Base-by-base conservation (phyloP, 768 basidiomycete genomes). In the Tylopilus intermedius region DNA sequence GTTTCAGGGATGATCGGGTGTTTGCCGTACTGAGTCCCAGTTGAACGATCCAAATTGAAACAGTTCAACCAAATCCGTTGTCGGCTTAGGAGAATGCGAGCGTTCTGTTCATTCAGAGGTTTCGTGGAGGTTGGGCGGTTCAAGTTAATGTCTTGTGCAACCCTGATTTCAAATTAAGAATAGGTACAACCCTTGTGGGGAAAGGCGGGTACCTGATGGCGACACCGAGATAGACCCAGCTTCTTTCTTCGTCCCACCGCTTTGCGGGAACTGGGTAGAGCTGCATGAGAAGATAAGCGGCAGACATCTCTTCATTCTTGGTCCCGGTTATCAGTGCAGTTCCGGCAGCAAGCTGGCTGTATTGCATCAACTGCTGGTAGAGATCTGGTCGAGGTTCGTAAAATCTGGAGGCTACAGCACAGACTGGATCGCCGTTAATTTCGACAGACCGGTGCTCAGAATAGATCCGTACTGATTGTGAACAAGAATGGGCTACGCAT, bases 41-140 rank as follows among this genome's bases (percentile, higher is more conserved):
- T 86, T 5, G 91, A 94, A 22, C 91, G 84, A 67, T 97, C 94
- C 39, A 95, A 73, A 68, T 94, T 91, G 72, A 87, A 90, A 69
- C 90, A 94, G 64, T 86, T 88, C 52, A 95, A 71, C 93, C 93
- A 97, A 6, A 88, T 79, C 21, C 93, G 82, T 48, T 91, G 90
- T 39, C 94, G 84, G 64, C 94, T 95, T 50, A 93, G 79, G 71
- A 93, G 81, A 71, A 94, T 88, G 38, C 94, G 81, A 7, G 87
- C 86, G 54, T 89, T 85, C 51, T 79, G 79, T 67, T 94, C 90
- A 61, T 90, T 90, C 13, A 82, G 72, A 8, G 88, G 86, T 59
- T 85, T 83, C 24, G 83, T 82, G 2, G 83, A 82, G 40, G 78
- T 77, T 2, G 88, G 88, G 29, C 86, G 77, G 60, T 96, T 89